A percentile compares a stretch with the other conserved stretches of the same genome.
Conservation (phyloP, 345 rosid genomes). For the Acer campestre region DNA sequence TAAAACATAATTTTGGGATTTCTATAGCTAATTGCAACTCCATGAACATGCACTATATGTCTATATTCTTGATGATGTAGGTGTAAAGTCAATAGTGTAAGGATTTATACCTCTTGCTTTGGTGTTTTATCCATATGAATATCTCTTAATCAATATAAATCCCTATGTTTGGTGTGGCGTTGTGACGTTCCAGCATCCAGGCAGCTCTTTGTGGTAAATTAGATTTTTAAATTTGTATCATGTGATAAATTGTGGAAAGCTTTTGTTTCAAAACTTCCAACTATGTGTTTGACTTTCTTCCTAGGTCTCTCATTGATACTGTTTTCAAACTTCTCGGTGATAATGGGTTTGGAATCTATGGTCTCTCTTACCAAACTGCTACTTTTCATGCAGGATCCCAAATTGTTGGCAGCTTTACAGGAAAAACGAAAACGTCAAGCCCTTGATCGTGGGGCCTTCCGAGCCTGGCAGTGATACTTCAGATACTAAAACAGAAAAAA, state of each 20-base stretch:
- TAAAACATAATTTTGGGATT: neutral
- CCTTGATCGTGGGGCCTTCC: slow-evolving; percentile 96
- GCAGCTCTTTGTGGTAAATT: neutral
- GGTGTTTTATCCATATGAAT: neutral
- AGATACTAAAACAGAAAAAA: slow-evolving; percentile 71
- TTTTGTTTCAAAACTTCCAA: neutral
- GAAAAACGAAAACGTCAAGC: slow-evolving; percentile 92
- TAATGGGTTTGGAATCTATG: neutral
- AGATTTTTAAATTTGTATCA: neutral
- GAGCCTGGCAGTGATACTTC: slow-evolving; percentile 76
- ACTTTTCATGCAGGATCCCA: slow-evolving; percentile 66
- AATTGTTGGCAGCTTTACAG: slow-evolving; percentile 89
- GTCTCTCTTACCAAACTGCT: slow-evolving; percentile 18
- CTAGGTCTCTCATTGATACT: neutral
- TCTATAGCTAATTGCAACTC: neutral
- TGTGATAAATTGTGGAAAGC: neutral
- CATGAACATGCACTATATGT: neutral
- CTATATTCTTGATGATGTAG: neutral
- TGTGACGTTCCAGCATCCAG: neutral
- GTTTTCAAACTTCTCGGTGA: too few relatives aligned
- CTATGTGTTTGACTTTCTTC: neutral
- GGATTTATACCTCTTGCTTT: neutral
- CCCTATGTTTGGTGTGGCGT: neutral
- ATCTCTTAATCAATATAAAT: neutral
- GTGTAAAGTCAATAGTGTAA: neutral